Percentiles rank a stretch among this genome's conserved stretches.
These are phyloP conservation scores for Flaveria sonorensis DNA, from an alignment of 129 eudicot genomes.

Conservation along the genomic window DNA sequence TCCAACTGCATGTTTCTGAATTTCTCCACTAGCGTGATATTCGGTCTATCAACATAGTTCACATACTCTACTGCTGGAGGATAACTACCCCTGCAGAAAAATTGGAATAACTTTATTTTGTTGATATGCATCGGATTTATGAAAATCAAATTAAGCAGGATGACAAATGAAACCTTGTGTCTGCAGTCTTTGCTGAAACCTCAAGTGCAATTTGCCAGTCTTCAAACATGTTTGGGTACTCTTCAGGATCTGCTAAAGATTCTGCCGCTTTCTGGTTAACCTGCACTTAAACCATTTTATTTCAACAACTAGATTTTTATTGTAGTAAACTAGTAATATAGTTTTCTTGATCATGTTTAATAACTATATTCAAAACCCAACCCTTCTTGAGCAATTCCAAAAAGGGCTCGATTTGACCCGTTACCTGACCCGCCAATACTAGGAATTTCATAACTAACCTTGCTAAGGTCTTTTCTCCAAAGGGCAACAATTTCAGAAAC, in stretches of 20 bases:
- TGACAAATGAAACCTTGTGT: constrained; percentile 50
- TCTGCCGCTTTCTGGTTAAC: constrained; percentile 97
- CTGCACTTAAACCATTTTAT: constrained; percentile 43
- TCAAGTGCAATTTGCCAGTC: constrained; percentile 95
- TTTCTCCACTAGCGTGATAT: constrained; percentile 72
- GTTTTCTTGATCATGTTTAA: not conserved
- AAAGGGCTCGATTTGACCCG: not conserved
- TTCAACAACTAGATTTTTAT: not conserved
- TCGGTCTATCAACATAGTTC: constrained; percentile 69
- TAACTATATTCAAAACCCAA: not conserved
- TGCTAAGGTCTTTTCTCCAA: constrained; percentile 94
- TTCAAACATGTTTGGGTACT: constrained; percentile 93
- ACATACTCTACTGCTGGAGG: constrained; percentile 88
- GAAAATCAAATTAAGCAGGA: not conserved
- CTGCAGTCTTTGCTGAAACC: constrained; percentile 76
- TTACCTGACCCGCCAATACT: not conserved
- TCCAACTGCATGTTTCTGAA: constrained; percentile 83
- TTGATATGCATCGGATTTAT: not conserved
- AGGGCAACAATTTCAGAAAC: constrained; percentile 91
- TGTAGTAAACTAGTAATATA: not conserved
- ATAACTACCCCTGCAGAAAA: constrained; percentile 61
- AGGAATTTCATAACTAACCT: constrained; percentile 45
- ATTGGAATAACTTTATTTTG: not conserved
- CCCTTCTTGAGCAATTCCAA: not conserved
- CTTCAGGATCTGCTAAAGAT: constrained; percentile 95